These are phyloP conservation scores for Heterobasidion irregulare DNA, from an alignment of 1,284 basidiomycete species.

Conservation along the genomic window DNA sequence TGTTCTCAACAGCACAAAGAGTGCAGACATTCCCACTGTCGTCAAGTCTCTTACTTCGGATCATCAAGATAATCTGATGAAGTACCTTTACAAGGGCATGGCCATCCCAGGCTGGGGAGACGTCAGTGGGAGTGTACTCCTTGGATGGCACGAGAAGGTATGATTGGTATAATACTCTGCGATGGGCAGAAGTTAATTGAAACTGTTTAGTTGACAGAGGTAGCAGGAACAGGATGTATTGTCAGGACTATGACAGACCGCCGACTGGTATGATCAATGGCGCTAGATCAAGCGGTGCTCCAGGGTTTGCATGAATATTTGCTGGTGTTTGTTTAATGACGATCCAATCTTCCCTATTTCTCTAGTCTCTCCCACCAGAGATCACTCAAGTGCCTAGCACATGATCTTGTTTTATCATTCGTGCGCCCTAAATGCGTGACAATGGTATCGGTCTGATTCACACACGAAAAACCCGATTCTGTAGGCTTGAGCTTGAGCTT, in stretches of 20 bases:
- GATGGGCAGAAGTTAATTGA: neutral
- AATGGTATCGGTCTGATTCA: too few relatives aligned
- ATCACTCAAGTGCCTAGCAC: too few relatives aligned
- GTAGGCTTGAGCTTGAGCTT: too few relatives aligned
- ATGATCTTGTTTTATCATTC: too few relatives aligned
- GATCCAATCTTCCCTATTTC: too few relatives aligned
- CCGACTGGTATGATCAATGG: constrained; percentile 41
- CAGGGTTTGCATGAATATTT: too few relatives aligned
- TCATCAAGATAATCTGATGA: constrained; percentile 93
- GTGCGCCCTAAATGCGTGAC: too few relatives aligned
- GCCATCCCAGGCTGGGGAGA: constrained; percentile 77
- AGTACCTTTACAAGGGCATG: constrained; percentile 98
- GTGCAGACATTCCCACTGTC: constrained; percentile 77
- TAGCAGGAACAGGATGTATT: constrained; percentile 94
- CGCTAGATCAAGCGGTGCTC: neutral
- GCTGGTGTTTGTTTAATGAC: too few relatives aligned
- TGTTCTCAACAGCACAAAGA: constrained; percentile 92
- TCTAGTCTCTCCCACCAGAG: too few relatives aligned
- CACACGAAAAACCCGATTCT: too few relatives aligned
- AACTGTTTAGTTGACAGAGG: constrained; percentile 75
- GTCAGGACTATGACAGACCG: constrained; percentile 97
- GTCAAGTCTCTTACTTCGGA: constrained; percentile 73
- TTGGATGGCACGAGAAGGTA: constrained; percentile 97
- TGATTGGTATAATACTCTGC: constrained; percentile 12
- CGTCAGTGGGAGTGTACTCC: constrained; percentile 81